These are phyloP conservation scores for Dothideomycetes sp. DNA, from an alignment of 2,329 filamentous ascomycete species.

Conservation along the genomic window DNA sequence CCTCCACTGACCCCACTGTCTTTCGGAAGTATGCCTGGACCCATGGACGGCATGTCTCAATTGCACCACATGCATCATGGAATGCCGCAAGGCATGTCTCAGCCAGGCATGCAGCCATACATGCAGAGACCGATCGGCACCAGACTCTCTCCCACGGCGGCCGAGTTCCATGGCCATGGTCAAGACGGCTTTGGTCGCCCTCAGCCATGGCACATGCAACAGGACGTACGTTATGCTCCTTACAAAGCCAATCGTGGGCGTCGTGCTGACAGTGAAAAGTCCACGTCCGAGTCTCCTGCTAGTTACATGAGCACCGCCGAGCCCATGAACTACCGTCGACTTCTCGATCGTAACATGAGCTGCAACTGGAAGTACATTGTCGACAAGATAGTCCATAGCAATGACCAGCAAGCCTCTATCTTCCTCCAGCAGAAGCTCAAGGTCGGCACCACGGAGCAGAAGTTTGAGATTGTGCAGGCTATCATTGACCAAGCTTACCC, in stretches of 20 bases:
- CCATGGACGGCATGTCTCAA: constrained; percentile 6
- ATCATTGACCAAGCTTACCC: constrained; percentile 93
- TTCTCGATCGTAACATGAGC: constrained; percentile 89
- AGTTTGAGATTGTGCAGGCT: constrained; percentile 91
- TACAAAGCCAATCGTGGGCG: not conserved
- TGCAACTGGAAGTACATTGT: constrained; percentile 99
- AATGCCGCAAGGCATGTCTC: constrained; percentile 1
- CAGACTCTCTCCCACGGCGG: constrained; percentile 33
- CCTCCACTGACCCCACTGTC: constrained; percentile 19
- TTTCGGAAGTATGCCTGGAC: constrained; percentile 11
- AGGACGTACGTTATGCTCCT: constrained; percentile 8
- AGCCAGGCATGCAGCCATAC: constrained; percentile 4
- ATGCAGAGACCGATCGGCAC: constrained; percentile 26
- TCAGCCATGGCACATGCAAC: constrained; percentile 21
- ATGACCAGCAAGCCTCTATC: constrained; percentile 97
- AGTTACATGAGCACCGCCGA: constrained; percentile 82
- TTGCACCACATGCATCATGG: constrained; percentile 9
- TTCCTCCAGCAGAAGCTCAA: constrained; percentile 99
- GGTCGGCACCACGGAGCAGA: constrained; percentile 86
- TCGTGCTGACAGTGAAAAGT: constrained; percentile 10
- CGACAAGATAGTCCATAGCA: constrained; percentile 98
- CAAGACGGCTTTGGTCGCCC: constrained; percentile 20
- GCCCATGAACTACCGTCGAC: constrained; percentile 88
- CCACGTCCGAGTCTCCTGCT: constrained; percentile 18
- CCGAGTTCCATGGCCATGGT: constrained; percentile 26